These are phyloP conservation scores for Aspergillus diversus DNA, from an alignment of 495 filamentous ascomycete species.

Conservation along the genomic window DNA sequence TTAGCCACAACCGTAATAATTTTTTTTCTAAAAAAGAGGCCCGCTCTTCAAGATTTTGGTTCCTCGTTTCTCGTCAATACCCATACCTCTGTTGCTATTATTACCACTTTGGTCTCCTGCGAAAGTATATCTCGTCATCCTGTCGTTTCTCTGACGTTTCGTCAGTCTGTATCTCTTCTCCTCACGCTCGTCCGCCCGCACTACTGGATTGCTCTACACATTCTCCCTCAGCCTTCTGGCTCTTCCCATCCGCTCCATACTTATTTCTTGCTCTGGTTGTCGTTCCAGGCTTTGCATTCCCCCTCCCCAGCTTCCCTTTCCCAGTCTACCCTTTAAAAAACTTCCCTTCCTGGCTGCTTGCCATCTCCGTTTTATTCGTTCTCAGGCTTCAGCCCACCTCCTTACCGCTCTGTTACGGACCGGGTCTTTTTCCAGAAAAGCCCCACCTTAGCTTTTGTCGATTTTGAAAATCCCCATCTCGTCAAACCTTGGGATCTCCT, in stretches of 20 bases:
- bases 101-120: too few relatives aligned
- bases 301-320: conserved; percentile 9
- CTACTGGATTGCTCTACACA: conserved; percentile 15
- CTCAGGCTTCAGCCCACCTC: conserved; percentile 8
- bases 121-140: neutral
- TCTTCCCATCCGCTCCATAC: conserved; percentile 17
- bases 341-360: conserved; percentile 3
- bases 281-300: neutral
- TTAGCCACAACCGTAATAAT: too few relatives aligned
- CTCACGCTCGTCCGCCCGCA: neutral
- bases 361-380: conserved; percentile 3
- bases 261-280: too few relatives aligned
- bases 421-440: conserved; percentile 29
- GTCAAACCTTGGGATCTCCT: conserved; percentile 3
- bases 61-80: too few relatives aligned
- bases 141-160: neutral
- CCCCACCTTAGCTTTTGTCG: conserved; percentile 36
- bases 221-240: conserved; percentile 14
- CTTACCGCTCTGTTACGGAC: conserved; percentile 22
- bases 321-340: conserved; percentile 9
- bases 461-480: conserved; percentile 22
- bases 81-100: too few relatives aligned
- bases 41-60: too few relatives aligned
- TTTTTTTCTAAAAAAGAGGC: too few relatives aligned
- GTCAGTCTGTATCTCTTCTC: conserved; percentile 2